A percentile compares a stretch with the other conserved stretches of the same genome.
Conservation (phyloP, 2,329 filamentous ascomycete genomes). For the Teratosphaeria destructans region DNA sequence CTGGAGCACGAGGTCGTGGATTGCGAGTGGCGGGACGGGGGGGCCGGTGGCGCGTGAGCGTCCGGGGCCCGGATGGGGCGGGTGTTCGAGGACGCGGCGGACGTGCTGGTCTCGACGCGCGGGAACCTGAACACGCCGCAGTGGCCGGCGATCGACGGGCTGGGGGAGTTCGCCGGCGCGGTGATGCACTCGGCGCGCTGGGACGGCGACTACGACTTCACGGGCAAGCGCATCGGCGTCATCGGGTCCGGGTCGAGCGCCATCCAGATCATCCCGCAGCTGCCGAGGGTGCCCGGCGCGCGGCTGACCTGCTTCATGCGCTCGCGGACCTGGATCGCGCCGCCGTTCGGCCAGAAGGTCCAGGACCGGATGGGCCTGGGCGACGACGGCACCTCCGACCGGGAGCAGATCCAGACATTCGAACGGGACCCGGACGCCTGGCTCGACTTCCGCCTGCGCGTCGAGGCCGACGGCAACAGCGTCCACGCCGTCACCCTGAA, state of each 20-base stretch:
- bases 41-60: constrained; percentile 29
- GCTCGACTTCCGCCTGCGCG: constrained; percentile 33
- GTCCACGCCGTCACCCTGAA: constrained; percentile 31
- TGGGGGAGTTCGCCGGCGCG: constrained; percentile 26
- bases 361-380: constrained; percentile 26
- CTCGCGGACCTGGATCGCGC: constrained; percentile 30
- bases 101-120: constrained; percentile 27
- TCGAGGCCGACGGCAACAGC: constrained; percentile 51
- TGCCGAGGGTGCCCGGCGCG: constrained; percentile 24
- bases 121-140: constrained; percentile 18
- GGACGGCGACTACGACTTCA: constrained; percentile 21
- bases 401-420: constrained; percentile 20
- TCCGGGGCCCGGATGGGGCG: constrained; percentile 18
- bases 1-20: constrained; percentile 28
- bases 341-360: constrained; percentile 33
- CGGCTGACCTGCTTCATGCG: constrained; percentile 29
- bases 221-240: constrained; percentile 21
- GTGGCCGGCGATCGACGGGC: constrained; percentile 28
- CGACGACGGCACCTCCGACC: constrained; percentile 16
- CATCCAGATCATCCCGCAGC: constrained; percentile 30
- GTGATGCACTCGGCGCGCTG: constrained; percentile 27
- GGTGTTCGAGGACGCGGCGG: constrained; percentile 21
- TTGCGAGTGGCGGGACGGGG: constrained; percentile 29
- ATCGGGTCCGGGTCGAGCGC: constrained; percentile 27
- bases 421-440: constrained; percentile 33